Percentiles rank a stretch among this genome's conserved stretches.
These are phyloP conservation scores for Quambalaria eucalypti DNA, from an alignment of 1,284 basidiomycete species.

Conservation along the genomic window DNA sequence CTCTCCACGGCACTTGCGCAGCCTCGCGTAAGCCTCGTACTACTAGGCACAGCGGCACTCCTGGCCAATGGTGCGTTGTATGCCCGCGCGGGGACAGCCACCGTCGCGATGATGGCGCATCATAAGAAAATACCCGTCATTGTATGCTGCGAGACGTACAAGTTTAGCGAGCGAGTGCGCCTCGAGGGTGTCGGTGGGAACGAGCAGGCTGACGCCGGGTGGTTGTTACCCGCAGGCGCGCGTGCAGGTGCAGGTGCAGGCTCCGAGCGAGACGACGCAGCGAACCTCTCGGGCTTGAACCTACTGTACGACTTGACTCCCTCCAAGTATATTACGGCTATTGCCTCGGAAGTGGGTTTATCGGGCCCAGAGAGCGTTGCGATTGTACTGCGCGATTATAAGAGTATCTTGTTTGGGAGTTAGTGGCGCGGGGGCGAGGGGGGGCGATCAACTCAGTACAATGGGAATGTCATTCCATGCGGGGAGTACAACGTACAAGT, in stretches of 20 bases:
- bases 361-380: constrained; percentile 43
- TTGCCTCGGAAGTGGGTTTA: constrained; percentile 42
- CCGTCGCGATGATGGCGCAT: constrained; percentile 92
- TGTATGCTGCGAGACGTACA: constrained; percentile 97
- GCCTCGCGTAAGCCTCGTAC: constrained; percentile 67
- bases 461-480: no score
- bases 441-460: no score
- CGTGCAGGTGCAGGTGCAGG: neutral
- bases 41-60: constrained; percentile 86
- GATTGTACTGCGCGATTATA: constrained; percentile 44
- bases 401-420: constrained; percentile 40
- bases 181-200: constrained; percentile 93
- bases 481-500: no score
- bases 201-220: constrained; percentile 63
- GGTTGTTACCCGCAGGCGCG: neutral
- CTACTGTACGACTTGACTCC: constrained; percentile 45
- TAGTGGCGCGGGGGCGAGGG: constrained; percentile 6
- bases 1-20: constrained; percentile 67
- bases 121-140: constrained; percentile 81
- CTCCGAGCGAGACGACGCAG: neutral
- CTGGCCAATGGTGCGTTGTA: constrained; percentile 91
- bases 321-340: constrained; percentile 37
- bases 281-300: constrained; percentile 17
- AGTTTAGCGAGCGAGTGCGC: constrained; percentile 86
- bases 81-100: constrained; percentile 85